A percentile compares a stretch with the other conserved stretches of the same genome.
Conservation (phyloP, 2,329 filamentous ascomycete genomes). For the Monosporascus sp. region DNA sequence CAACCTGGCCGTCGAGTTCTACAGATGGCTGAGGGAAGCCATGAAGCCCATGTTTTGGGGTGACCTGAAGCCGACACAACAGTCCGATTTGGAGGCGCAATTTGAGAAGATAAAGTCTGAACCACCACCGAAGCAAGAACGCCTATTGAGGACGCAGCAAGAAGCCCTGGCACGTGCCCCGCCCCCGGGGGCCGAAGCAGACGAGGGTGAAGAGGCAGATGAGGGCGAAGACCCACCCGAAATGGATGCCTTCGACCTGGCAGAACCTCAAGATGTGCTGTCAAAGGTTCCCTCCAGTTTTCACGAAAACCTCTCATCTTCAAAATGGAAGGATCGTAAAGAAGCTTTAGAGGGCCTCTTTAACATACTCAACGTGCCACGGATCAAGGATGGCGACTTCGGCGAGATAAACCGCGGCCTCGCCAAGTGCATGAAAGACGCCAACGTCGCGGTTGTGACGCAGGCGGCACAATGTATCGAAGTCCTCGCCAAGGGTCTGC, state of each 20-base stretch:
- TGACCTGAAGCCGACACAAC: constrained; percentile 91
- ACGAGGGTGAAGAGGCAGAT: constrained; percentile 52
- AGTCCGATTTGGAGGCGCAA: constrained; percentile 85
- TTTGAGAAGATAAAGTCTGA: constrained; percentile 94
- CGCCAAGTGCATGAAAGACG: constrained; percentile 98
- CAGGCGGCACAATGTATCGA: constrained; percentile 92
- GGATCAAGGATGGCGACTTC: constrained; percentile 88
- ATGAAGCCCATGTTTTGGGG: constrained; percentile 99
- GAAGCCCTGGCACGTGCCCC: constrained; percentile 70
- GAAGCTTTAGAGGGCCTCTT: constrained; percentile 83
- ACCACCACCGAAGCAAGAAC: constrained; percentile 80
- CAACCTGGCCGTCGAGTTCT: constrained; percentile 86
- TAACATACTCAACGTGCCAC: constrained; percentile 71
- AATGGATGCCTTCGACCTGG: constrained; percentile 74
- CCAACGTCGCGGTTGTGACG: constrained; percentile 90
- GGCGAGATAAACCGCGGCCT: constrained; percentile 77
- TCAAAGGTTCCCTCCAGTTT: constrained; percentile 79
- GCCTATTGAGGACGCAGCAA: constrained; percentile 84
- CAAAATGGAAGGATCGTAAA: constrained; percentile 98
- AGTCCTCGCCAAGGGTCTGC: constrained; percentile 77
- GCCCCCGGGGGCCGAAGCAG: constrained; percentile 51
- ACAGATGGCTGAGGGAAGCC: constrained; percentile 92
- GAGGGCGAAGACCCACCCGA: constrained; percentile 61
- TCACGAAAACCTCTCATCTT: constrained; percentile 74
- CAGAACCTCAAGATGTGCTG: constrained; percentile 81